Conservation (phyloP, 148 eudicot genomes). For the Rhododendron ferrugineum region DNA sequence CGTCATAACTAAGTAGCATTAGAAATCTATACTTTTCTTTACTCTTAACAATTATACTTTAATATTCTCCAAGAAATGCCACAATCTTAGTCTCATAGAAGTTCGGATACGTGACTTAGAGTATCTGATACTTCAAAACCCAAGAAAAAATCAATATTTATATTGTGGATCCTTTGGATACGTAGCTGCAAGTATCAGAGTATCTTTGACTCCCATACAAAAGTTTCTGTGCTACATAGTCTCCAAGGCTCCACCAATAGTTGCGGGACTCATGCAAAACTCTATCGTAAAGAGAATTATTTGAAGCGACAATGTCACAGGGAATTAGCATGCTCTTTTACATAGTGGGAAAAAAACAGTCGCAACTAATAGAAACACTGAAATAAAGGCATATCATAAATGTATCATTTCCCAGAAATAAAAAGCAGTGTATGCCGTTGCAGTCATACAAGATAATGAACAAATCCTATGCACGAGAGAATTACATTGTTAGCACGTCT, state of each 20-base stretch:
- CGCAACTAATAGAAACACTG: not conserved
- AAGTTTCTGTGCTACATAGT: no score
- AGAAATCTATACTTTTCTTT: not conserved
- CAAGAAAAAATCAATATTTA: not conserved
- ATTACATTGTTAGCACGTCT: not conserved
- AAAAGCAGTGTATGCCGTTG: not conserved
- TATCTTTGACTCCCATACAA: not conserved
- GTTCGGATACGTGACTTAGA: not conserved
- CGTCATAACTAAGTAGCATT: not conserved
- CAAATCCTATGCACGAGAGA: not conserved
- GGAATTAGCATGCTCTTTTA: not conserved
- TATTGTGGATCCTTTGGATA: not conserved
- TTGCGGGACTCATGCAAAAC: not conserved
- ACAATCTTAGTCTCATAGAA: not conserved
- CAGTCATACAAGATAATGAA: not conserved
- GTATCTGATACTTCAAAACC: not conserved
- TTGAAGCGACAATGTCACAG: not conserved
- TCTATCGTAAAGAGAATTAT: not conserved
- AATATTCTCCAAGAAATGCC: not conserved
- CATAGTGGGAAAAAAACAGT: not conserved
- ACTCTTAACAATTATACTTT: not conserved
- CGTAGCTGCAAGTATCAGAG: not conserved
- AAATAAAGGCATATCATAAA: not conserved
- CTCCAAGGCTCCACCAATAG: not conserved
- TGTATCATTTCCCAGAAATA: no score